Evolutionary conservation across 225 moss, liverwort and hornwort genomes (phyloP).

Genomic region (Ulota crispa): DNA sequence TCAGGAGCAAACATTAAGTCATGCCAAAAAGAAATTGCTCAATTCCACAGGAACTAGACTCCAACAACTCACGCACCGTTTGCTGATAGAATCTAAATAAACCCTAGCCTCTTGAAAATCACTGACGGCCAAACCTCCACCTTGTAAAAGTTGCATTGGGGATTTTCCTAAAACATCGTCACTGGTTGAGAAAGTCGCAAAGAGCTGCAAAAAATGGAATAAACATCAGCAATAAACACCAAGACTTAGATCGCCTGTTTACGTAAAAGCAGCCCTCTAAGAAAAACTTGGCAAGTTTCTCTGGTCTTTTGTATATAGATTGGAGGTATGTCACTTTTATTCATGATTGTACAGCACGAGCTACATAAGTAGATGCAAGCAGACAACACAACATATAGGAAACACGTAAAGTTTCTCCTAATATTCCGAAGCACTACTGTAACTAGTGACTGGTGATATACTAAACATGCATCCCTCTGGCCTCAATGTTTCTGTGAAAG

Average conservation of each 20-base stretch:
- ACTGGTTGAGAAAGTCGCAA: conserved; percentile 39
- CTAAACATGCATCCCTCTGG: neutral
- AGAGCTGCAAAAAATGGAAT: conserved; percentile 48
- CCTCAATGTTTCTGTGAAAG: neutral
- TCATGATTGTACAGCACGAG: neutral
- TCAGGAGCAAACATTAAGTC: neutral
- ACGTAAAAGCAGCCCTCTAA: neutral
- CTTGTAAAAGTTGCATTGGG: conserved; percentile 29
- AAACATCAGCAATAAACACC: conserved; percentile 15
- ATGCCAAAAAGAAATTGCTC: neutral
- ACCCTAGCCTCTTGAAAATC: conserved; percentile 24
- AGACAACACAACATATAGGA: neutral
- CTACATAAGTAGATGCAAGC: neutral
- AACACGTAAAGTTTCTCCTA: conserved; percentile 1
- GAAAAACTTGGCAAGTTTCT: neutral
- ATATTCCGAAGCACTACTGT: neutral
- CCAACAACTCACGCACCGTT: conserved; percentile 37
- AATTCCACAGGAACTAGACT: conserved; percentile 4
- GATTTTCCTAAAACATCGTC: conserved; percentile 25
- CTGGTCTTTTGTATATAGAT: neutral
- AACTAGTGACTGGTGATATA: neutral
- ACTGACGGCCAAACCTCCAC: conserved; percentile 45
- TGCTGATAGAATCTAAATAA: conserved; percentile 34
- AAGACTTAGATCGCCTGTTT: neutral
- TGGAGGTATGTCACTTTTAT: neutral